Evolutionary conservation across 1,284 basidiomycete genomes (phyloP), one percentile per base, ranked within the genome.

Genomic region (Ceratobasidium sp.): DNA sequence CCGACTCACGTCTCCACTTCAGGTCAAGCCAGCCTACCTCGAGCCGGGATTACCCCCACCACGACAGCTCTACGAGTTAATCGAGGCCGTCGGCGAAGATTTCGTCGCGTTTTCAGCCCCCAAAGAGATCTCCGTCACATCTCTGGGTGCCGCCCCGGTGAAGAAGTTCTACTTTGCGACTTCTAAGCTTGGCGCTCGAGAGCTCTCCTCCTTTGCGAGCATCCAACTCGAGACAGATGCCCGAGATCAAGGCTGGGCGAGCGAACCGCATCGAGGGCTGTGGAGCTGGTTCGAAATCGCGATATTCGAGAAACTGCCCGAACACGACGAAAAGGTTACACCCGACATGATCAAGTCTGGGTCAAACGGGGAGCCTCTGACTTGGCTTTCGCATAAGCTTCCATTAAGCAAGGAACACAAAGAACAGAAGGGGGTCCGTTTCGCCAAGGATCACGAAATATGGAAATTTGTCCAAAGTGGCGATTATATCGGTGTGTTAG

Each of bases 281-380:
- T 77, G 78, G 66, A 62, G 75, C 20, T 79, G 78, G 78, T 78
- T 78, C 40, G 74, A 78, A 2, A 23, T 78, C 15, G 42, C 33
- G 23, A 65, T 76, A 26, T 46, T 46, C 44, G 13, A 5, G 5
- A 59, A 33, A 13, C 44, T 46, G 44, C 26, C 57, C 4, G 23
- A 12, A 23, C n/a, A 59, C 2, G 23, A 13, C 7, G 7, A 56
- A 26, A 56, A 5, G 7, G 54, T 56, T 20, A 56, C 54, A 20
- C 20, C 17, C 26, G 26, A 26, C 17, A 20, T 28, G 26, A 26
- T 59, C 13, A 59, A 59, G 57, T 13, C 10, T 4, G 26, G 23
- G 23, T 13, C 26, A 33, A 28, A 28, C 4, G 57, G 57, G 13
- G 33, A 59, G 23, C 26, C 57, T 23, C 26, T 59, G 12, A 59